Base-by-base conservation (phyloP, 345 rosid genomes). In the Adansonia digitata region DNA sequence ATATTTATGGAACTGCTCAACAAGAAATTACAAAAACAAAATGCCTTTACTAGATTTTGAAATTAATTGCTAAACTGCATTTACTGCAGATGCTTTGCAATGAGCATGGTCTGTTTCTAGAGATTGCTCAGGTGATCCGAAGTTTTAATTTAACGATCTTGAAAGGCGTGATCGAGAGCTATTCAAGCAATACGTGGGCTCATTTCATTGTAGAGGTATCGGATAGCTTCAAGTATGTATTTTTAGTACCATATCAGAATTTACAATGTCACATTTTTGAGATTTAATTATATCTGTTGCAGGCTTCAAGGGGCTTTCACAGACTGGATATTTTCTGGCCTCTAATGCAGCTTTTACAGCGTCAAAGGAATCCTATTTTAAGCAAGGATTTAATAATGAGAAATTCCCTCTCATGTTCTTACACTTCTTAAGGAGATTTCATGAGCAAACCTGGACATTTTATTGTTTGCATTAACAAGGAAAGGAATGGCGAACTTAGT, bases 291-390 rank as follows among this genome's bases (percentile, higher is more conserved):
- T 34, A 39, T 13, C 66, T 24, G 13, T 24, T n/a, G 66, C 90
- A 90, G 92, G 85, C 81, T 18, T 83, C 87, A 4, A 77, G 75
- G 69, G 88, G 85, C 7, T 90, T 88, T 69, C 94, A 87, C 37
- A 82, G 91, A 57, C 76, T 79, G 49, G 89, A 87, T 65, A 90
- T 90, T 26, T 90, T 90, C 80, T 88, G 94, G 94, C 92, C 94
- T 1, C 70, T 90, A 69, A 87, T 87, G 90, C 89, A 90, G 59
- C 83, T 90, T 74, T 62, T 84, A 64, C 91, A 83, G 71, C 82
- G 82, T 31, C 79, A 46, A 60, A 74, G 83, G 34, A 79, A 69
- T 4, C 65, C 84, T 7, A 26, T 81, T 37, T 79, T 85, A 2
- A 66, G 84, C 81, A 81, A 52, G 68, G 68, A 74, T 81, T 31